A percentile compares a stretch with the other conserved stretches of the same genome.
These are phyloP conservation scores for Phaeosphaeriaceae sp. DNA, from an alignment of 2,329 filamentous ascomycete genomes.

Conservation along the genomic window DNA sequence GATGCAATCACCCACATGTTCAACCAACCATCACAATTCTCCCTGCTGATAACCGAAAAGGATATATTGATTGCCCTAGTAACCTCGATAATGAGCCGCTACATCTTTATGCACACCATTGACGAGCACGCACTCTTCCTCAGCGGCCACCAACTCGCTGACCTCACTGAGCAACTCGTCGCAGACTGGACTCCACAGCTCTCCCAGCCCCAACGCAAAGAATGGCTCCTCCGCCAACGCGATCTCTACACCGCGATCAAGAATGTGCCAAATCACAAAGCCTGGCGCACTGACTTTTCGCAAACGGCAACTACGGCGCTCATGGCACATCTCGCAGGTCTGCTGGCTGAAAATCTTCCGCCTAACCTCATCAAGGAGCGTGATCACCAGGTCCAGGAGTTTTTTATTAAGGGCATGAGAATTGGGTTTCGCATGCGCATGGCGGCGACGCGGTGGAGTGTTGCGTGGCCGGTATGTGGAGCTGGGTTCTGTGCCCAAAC, in stretches of 20 bases:
- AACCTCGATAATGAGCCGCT: slow-evolving; percentile 14
- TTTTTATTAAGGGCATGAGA: slow-evolving; percentile 28
- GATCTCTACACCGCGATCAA: slow-evolving; percentile 22
- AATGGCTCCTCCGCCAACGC: slow-evolving; percentile 17
- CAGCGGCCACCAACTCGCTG: slow-evolving; percentile 10
- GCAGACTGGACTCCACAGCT: slow-evolving; percentile 5
- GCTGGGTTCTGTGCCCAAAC: slow-evolving; percentile 7
- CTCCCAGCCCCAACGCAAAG: slow-evolving; percentile 6
- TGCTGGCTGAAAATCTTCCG: slow-evolving; percentile 8
- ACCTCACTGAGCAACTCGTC: slow-evolving; percentile 10
- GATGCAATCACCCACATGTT: slow-evolving; percentile 3
- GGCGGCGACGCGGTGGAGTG: slow-evolving; percentile 20
- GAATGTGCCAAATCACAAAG: slow-evolving; percentile 5
- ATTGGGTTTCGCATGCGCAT: slow-evolving; percentile 30
- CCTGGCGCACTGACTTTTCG: slow-evolving; percentile 16
- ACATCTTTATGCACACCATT: slow-evolving; percentile 18
- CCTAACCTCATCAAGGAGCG: slow-evolving; percentile 5
- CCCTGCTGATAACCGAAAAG: slow-evolving; percentile 13
- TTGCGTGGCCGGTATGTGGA: slow-evolving; percentile 18
- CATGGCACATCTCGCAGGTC: neutral
- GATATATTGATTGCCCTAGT: slow-evolving; percentile 18
- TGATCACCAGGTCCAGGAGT: slow-evolving; percentile 18
- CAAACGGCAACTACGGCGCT: slow-evolving; percentile 4
- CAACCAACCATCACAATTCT: slow-evolving; percentile 7
- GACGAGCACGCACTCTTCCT: slow-evolving; percentile 18